A percentile compares a stretch with the other conserved stretches of the same genome.
Conservation (phyloP, 495 filamentous ascomycete species). For the Elasticomyces elasticus region DNA sequence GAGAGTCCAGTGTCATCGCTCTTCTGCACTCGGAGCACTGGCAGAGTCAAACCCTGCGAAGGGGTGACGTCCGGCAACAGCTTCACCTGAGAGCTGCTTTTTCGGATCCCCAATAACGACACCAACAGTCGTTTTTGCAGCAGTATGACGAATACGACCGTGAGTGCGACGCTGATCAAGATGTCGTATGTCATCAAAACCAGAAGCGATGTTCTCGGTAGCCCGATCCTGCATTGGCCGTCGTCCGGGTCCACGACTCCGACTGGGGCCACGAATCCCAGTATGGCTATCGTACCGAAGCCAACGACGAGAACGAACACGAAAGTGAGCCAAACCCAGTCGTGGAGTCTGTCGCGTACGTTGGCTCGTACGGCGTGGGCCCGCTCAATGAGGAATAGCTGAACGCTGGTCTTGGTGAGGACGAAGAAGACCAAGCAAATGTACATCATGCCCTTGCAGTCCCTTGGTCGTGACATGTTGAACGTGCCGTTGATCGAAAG, state of each 20-base stretch:
- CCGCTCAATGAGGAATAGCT: constrained; percentile 34
- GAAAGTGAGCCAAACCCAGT: constrained; percentile 26
- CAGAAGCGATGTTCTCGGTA: constrained; percentile 29
- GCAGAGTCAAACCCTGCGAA: not conserved
- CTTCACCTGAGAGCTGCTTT: not conserved
- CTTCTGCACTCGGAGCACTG: not conserved
- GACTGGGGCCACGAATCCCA: constrained; percentile 26
- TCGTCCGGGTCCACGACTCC: not conserved
- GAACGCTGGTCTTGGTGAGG: constrained; percentile 27
- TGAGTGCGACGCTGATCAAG: constrained; percentile 28
- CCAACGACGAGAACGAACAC: constrained; percentile 27
- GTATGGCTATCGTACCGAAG: constrained; percentile 29
- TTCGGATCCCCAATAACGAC: constrained; percentile 17
- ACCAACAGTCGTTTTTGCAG: no score
- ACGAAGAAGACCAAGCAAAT: constrained; percentile 33
- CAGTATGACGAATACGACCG: constrained; percentile 28
- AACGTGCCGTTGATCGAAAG: constrained; percentile 11
- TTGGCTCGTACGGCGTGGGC: constrained; percentile 27
- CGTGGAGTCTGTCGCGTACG: constrained; percentile 14
- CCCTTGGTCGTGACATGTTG: constrained; percentile 11
- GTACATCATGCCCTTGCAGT: constrained; percentile 26
- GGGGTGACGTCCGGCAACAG: not conserved
- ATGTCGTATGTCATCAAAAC: constrained; percentile 31
- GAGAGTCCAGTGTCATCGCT: not conserved
- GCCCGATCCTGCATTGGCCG: constrained; percentile 30